Base-by-base conservation (phyloP, 257 asterid species). In the Thymus mandschuricus region DNA sequence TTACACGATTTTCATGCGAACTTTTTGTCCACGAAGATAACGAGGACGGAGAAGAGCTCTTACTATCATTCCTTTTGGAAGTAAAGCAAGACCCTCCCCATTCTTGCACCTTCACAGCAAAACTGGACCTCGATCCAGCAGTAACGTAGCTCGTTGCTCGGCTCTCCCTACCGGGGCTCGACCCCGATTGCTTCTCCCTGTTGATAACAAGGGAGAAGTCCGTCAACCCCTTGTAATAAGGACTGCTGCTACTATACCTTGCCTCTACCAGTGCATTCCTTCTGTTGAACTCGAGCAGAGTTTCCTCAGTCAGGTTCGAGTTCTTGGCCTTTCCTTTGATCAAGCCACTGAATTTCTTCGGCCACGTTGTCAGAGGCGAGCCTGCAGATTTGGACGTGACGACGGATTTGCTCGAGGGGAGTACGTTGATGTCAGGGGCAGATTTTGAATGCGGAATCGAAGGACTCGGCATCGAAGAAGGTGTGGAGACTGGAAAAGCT, bases 191-290 rank as follows among this genome's bases (percentile, higher is more conserved):
- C 63, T 83, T 85, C 62, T 80, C 89, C 69, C 82, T 57, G 51
- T 79, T 87, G 77, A 83, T 78, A 10, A 30, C 83, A 2, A 81
- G 85, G 10, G 86, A 77, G 40, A 73, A 84, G 72, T 89, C 87
- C 2, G 88, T 86, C 57, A 89, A 73, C 0, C 96, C 96, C 78
- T 72, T 90, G 82, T 86, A 90, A 58, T 87, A 90, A 64, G 96
- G 92, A 79, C 95, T 90, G 74, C 82, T 81, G 38, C 63, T 55
- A 15, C 61, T 78, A 34, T 56, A 40, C 63, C 69, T 82, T 27
- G 77, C 73, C 59, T 82, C 91, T 33, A 71, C 66, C 15, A 79
- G 54, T 9, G 73, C 80, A 54, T 82, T 81, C 50, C 80, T 66
- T 60, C 79, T 78, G 48, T 89, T 81, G 79, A 86, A 87, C 73